Percentiles rank a stretch among this genome's conserved stretches.
Conservation (phyloP, 768 basidiomycete genomes). For the Boletus subcaerulescens region DNA sequence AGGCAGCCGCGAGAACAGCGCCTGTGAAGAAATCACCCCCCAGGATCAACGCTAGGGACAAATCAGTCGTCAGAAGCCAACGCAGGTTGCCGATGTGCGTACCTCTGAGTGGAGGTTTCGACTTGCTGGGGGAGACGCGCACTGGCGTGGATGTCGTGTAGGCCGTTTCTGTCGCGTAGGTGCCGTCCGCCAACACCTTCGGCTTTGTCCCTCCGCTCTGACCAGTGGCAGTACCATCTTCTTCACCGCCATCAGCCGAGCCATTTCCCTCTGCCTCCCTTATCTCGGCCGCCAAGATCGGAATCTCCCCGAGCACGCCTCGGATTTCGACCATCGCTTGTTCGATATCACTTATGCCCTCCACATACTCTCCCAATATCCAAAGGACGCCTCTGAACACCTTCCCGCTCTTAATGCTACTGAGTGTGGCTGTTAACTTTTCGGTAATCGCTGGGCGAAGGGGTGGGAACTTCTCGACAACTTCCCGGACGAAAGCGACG, state of each 20-base stretch:
- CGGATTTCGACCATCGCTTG: conserved; percentile 74
- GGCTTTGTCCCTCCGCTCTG: conserved; percentile 52
- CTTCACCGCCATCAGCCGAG: conserved; percentile 46
- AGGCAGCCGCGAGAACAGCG: conserved; percentile 79
- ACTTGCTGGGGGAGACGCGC: conserved; percentile 76
- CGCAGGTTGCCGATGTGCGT: conserved; percentile 15
- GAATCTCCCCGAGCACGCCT: conserved; percentile 92
- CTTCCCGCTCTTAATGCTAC: conserved; percentile 92
- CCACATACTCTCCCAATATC: conserved; percentile 97
- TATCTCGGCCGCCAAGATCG: conserved; percentile 91
- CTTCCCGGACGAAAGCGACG: conserved; percentile 85
- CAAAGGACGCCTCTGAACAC: conserved; percentile 95
- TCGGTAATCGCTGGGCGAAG: conserved; percentile 80
- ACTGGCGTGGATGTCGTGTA: conserved; percentile 65
- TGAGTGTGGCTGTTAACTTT: conserved; percentile 76
- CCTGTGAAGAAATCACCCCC: conserved; percentile 98
- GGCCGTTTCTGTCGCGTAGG: conserved; percentile 95
- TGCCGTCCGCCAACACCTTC: conserved; percentile 90
- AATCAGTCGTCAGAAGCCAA: not conserved
- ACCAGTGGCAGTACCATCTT: conserved; percentile 35
- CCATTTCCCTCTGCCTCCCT: conserved; percentile 61
- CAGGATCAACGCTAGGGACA: conserved; percentile 66
- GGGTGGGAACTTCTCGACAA: conserved; percentile 94
- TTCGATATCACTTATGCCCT: conserved; percentile 62
- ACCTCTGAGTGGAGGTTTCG: conserved; percentile 90